These are phyloP conservation scores for Luvunga scandens DNA, from an alignment of 345 rosid species.

Conservation along the genomic window DNA sequence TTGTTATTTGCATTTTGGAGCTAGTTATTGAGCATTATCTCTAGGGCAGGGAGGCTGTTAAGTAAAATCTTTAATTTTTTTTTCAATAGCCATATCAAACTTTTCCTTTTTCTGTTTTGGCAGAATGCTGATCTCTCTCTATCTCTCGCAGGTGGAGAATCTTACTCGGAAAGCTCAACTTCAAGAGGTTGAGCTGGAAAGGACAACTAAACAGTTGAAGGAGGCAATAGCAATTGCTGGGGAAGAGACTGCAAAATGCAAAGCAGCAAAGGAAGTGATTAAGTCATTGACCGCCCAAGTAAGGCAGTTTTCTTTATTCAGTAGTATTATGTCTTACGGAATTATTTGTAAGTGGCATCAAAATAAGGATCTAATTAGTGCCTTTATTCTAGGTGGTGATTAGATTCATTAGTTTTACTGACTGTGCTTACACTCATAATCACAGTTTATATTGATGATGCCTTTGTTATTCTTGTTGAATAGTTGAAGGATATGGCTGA, in stretches of 20 bases:
- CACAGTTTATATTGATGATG: slow-evolving; percentile 19
- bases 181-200: slow-evolving; percentile 91
- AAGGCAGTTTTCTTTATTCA: slow-evolving; percentile 26
- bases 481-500: slow-evolving; percentile 94
- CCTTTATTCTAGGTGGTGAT: not conserved
- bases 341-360: not conserved
- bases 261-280: slow-evolving; percentile 99
- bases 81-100: not conserved
- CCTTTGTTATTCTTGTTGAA: slow-evolving; percentile 13
- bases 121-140: slow-evolving; percentile 19
- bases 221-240: slow-evolving; percentile 83
- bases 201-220: slow-evolving; percentile 78
- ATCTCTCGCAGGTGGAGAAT: slow-evolving; percentile 66
- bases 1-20: not conserved
- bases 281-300: slow-evolving; percentile 97
- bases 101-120: slow-evolving; percentile 17
- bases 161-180: slow-evolving; percentile 77
- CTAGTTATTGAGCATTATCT: not conserved
- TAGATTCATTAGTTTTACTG: not conserved
- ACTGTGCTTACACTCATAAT: not conserved
- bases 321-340: not conserved
- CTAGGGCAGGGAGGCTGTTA: not conserved
- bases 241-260: slow-evolving; percentile 91
- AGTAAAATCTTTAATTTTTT: not conserved
- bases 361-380: not conserved